phyloP scores from a whole-genome alignment of 2,329 filamentous ascomycete genomes.

The Arthrocladium fulminans region DNA sequence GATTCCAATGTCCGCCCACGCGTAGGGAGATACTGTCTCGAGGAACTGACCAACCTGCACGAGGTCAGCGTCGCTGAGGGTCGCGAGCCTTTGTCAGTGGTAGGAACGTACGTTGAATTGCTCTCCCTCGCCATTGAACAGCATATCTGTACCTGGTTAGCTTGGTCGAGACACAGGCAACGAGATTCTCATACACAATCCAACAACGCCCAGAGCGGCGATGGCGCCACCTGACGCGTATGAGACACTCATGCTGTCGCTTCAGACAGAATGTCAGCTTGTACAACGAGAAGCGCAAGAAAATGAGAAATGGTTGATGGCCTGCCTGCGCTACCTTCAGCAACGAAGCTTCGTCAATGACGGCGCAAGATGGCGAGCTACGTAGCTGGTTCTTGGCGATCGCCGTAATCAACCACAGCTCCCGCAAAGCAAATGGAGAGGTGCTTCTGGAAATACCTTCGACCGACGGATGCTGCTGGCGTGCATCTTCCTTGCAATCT shows the following conservation, averaged over 20 bases:
- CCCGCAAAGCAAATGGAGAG: too few relatives aligned
- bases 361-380: neutral
- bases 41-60: constrained; percentile 79
- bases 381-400: neutral
- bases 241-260: constrained; percentile 54
- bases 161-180: constrained; percentile 3
- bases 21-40: constrained; percentile 86
- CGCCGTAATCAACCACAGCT: too few relatives aligned
- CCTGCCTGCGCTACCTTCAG: neutral
- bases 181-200: constrained; percentile 57
- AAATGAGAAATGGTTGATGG: neutral
- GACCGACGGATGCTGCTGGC: too few relatives aligned
- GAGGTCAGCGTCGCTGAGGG: too few relatives aligned
- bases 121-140: constrained; percentile 94
- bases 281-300: constrained; percentile 1
- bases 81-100: neutral
- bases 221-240: constrained; percentile 63
- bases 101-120: constrained; percentile 68
- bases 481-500: too few relatives aligned
- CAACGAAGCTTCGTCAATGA: neutral
- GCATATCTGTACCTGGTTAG: constrained; percentile 64
- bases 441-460: too few relatives aligned
- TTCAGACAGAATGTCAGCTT: neutral
- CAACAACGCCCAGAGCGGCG: constrained; percentile 62
- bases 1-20: constrained; percentile 86